These are phyloP conservation scores for Oehlia diaphana DNA, from an alignment of 192 early-diverging fungal genomes.

Conservation along the genomic window DNA sequence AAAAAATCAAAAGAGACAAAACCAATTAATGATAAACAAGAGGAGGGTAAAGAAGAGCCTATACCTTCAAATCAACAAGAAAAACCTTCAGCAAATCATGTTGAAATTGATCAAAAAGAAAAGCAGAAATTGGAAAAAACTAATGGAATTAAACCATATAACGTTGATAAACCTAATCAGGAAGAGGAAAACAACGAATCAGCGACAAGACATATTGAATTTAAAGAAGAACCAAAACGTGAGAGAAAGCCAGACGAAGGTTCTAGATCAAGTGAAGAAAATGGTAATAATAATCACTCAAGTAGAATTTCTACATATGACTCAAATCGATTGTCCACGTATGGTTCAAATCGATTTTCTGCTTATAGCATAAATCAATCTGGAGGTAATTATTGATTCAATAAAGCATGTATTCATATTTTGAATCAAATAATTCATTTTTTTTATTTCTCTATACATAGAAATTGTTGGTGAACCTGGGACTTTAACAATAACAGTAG, in stretches of 20 bases:
- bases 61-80: neutral
- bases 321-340: no score
- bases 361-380: neutral
- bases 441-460: neutral
- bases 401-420: neutral
- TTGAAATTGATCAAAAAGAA: neutral
- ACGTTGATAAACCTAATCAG: neutral
- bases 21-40: neutral
- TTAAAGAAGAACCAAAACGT: neutral
- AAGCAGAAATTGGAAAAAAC: neutral
- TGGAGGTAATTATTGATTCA: neutral
- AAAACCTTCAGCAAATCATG: neutral
- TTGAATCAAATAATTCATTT: neutral
- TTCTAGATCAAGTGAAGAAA: neutral
- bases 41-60: neutral
- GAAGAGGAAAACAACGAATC: neutral
- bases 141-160: neutral
- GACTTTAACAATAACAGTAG: conserved; percentile 41
- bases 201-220: neutral
- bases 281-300: neutral
- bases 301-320: no score
- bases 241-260: neutral
- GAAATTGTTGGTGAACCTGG: conserved; percentile 37
- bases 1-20: no score
- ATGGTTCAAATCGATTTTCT: neutral